A percentile compares a stretch with the other conserved stretches of the same genome.
Evolutionary conservation across 2,329 filamentous ascomycete species (phyloP).

Genomic region (Neonectria ditissima): DNA sequence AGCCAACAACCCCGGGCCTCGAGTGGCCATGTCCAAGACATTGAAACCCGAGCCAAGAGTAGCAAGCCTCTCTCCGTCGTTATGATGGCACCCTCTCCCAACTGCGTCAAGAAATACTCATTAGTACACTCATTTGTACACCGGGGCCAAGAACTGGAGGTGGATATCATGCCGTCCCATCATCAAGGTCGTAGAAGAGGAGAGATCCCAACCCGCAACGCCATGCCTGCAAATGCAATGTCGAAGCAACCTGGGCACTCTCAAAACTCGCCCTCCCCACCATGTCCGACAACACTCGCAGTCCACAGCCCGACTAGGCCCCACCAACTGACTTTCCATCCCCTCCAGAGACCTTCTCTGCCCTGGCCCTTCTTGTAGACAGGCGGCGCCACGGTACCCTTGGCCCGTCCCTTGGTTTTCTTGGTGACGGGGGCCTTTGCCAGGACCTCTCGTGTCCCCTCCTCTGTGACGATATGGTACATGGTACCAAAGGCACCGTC

Average conservation of each 20-base stretch:
- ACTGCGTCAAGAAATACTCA: slow-evolving; percentile 37
- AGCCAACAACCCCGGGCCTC: slow-evolving; percentile 17
- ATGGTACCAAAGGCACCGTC: slow-evolving; percentile 91
- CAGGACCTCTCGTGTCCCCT: slow-evolving; percentile 72
- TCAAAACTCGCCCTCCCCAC: slow-evolving; percentile 71
- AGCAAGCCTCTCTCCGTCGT: slow-evolving; percentile 29
- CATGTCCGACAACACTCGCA: slow-evolving; percentile 71
- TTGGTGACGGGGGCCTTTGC: slow-evolving; percentile 48
- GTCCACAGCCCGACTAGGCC: slow-evolving; percentile 80
- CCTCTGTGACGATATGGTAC: slow-evolving; percentile 85
- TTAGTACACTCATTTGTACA: slow-evolving; percentile 37
- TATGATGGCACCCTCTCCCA: slow-evolving; percentile 21
- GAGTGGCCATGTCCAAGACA: slow-evolving; percentile 18
- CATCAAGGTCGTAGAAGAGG: slow-evolving; percentile 54
- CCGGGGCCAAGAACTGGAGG: slow-evolving; percentile 42
- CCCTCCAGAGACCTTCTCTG: slow-evolving; percentile 75
- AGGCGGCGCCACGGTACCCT: slow-evolving; percentile 42
- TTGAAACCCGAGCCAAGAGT: slow-evolving; percentile 29
- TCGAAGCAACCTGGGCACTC: slow-evolving; percentile 31
- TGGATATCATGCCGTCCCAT: slow-evolving; percentile 57
- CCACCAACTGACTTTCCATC: slow-evolving; percentile 84
- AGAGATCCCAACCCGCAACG: slow-evolving; percentile 51
- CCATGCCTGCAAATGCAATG: slow-evolving; percentile 49
- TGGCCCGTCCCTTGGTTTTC: slow-evolving; percentile 49
- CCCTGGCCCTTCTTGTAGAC: slow-evolving; percentile 72